phyloP scores from a whole-genome alignment of 371 early-diverging fungal species.

The Lichtheimia hyalospora region DNA sequence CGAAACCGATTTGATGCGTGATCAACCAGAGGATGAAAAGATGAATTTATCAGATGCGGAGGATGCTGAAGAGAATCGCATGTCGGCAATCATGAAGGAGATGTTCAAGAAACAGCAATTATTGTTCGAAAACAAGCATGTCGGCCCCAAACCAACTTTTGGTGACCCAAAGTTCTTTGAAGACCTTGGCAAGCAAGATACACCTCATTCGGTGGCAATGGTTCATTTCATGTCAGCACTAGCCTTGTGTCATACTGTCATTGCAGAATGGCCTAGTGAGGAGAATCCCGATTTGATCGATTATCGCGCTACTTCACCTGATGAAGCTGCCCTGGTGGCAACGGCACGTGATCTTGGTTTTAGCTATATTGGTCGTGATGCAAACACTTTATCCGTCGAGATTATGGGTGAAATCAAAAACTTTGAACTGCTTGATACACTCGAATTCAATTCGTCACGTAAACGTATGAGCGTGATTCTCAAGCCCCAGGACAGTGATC shows the following conservation, averaged over 20 bases:
- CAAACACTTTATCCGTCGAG: slow-evolving; percentile 61
- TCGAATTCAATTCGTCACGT: slow-evolving; percentile 83
- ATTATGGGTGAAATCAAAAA: slow-evolving; percentile 66
- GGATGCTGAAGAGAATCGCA: slow-evolving; percentile 5
- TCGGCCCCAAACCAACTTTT: slow-evolving; percentile 42
- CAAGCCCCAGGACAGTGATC: slow-evolving; percentile 63
- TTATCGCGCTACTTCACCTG: slow-evolving; percentile 93
- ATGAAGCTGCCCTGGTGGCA: slow-evolving; percentile 91
- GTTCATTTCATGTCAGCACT: slow-evolving; percentile 73
- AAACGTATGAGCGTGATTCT: slow-evolving; percentile 88
- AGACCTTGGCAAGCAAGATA: slow-evolving; percentile 30
- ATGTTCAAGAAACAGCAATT: slow-evolving; percentile 41
- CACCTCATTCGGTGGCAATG: slow-evolving; percentile 59
- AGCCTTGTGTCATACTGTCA: slow-evolving; percentile 79
- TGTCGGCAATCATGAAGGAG: slow-evolving; percentile 9
- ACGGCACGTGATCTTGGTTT: slow-evolving; percentile 92
- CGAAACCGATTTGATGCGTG: slow-evolving; percentile 31
- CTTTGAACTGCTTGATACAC: slow-evolving; percentile 67
- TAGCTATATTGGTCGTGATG: slow-evolving; percentile 69
- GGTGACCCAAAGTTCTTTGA: slow-evolving; percentile 46
- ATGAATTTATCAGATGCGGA: neutral
- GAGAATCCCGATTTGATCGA: slow-evolving; percentile 50
- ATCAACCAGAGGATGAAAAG: slow-evolving; percentile 39
- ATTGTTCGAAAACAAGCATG: slow-evolving; percentile 36
- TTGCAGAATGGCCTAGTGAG: slow-evolving; percentile 52